Evolutionary conservation across 257 asterid genomes (phyloP).

Genomic region (Plantago ovata): DNA sequence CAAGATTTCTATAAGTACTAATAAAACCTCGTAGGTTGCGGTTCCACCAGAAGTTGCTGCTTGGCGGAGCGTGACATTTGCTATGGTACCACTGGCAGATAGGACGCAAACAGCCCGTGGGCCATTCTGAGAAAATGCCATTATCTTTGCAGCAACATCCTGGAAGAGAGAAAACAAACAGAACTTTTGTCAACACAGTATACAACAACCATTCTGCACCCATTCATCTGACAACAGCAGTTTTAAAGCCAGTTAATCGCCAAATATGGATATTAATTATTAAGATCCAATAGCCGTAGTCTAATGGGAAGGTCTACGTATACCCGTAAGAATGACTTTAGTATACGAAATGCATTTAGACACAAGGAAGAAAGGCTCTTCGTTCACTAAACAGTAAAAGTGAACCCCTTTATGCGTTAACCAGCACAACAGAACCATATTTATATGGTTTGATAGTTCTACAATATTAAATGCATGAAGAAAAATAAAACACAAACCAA

Average conservation of each 20-base stretch:
- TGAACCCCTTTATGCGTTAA: no score
- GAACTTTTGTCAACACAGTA: neutral
- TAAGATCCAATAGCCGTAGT: no score
- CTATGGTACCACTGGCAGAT: conserved; percentile 54
- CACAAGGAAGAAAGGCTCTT: no score
- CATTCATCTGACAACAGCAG: neutral
- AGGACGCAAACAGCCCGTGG: conserved; percentile 52
- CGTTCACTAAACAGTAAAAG: no score
- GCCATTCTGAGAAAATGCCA: conserved; percentile 57
- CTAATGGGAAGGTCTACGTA: no score
- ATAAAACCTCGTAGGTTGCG: conserved; percentile 52
- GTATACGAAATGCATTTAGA: no score
- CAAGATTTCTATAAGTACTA: neutral
- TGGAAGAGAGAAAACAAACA: conserved; percentile 22
- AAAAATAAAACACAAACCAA: no score
- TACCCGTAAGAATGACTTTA: no score
- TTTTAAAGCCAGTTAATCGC: neutral
- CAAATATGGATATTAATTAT: no score
- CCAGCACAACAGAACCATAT: no score
- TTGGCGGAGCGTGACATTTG: conserved; percentile 53
- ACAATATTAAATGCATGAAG: no score
- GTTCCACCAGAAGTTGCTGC: conserved; percentile 59
- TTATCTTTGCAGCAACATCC: conserved; percentile 57
- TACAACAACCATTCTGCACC: neutral
- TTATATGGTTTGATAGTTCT: no score